A percentile compares a stretch with the other conserved stretches of the same genome.
Conservation (phyloP, 768 basidiomycete species). For the Mycena leptocephala region DNA sequence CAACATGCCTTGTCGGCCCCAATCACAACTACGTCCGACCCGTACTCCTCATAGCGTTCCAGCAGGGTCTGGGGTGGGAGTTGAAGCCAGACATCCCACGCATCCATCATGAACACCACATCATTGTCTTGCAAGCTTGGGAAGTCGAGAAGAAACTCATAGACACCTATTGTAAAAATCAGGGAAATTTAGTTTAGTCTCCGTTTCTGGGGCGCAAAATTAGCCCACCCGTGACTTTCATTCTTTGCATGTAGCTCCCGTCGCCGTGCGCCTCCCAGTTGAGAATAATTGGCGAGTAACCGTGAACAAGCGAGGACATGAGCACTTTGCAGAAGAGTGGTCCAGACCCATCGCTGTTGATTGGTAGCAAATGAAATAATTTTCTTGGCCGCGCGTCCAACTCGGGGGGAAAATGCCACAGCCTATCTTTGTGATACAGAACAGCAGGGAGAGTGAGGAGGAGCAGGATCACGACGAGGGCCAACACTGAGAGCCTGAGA, state of each 20-base stretch:
- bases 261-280: constrained; percentile 33
- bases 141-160: constrained; percentile 16
- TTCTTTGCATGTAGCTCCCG: constrained; percentile 19
- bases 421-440: neutral
- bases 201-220: too few relatives aligned
- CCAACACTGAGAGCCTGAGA: neutral
- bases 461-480: neutral
- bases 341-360: neutral
- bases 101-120: constrained; percentile 35
- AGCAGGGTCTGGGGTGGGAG: constrained; percentile 23
- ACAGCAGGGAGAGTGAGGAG: neutral
- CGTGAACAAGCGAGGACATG: constrained; percentile 30
- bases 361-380: constrained; percentile 19
- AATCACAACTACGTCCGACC: constrained; percentile 16
- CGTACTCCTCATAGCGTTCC: constrained; percentile 17
- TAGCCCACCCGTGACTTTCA: constrained; percentile 33
- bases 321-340: constrained; percentile 29
- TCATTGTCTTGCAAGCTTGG: constrained; percentile 5
- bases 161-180: constrained; percentile 5
- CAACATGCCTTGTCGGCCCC: constrained; percentile 33
- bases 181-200: too few relatives aligned
- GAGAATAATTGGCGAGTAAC: constrained; percentile 28
- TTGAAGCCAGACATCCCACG: constrained; percentile 32
- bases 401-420: neutral
- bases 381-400: neutral